Evolutionary conservation across 192 early-diverging fungal species (phyloP), one percentile per base, ranked within the genome.

Genomic region (Lunasporangiospora selenospora): DNA sequence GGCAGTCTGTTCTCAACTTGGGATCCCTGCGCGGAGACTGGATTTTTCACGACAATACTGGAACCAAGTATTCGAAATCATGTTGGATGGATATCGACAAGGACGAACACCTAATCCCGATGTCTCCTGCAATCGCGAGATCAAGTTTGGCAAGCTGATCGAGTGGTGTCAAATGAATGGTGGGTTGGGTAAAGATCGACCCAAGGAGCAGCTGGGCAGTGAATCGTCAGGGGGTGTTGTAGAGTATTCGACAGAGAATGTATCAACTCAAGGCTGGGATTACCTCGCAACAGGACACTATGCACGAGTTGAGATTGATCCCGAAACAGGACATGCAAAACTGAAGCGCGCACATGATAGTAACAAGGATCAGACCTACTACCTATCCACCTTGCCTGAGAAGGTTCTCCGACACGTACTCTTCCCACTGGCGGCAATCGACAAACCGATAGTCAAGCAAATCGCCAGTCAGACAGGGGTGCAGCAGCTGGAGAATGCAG

Each of bases 301-400:
- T 36, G 85, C 83, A 12, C 75, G 81, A 38, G 75, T 82, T 4
- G 61, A 81, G 10, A 26, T 12, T 1, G 58, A 67, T 36, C 61
- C 69, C 0, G 13, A 18, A 12, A 67, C 75, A 34, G 60, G 63
- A 6, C 16, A 47, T 0, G 69, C 69, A 0, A 31, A 21, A 21
- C 38, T 73, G 0, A 23, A 58, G 23, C 23, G 69, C 42, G 90
- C 87, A 0, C 7, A 76, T 2, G 97, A 99, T 61, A 41, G 19
- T 9, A 78, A 56, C 41, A 99, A 99, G 59, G 97, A 99, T 65
- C 97, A 99, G 75, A 91, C 93, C 12, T 99, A 99, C 70, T 99
- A 93, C 53, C 75, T 99, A 15, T 90, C 92, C 0, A 84, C 80
- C 0, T 82, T 96, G 1, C 62, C 79, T 11, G 64, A 78, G 38